phyloP scores from a whole-genome alignment of 352 stramenopile genomes.

The Phytophthora pinifolia region DNA sequence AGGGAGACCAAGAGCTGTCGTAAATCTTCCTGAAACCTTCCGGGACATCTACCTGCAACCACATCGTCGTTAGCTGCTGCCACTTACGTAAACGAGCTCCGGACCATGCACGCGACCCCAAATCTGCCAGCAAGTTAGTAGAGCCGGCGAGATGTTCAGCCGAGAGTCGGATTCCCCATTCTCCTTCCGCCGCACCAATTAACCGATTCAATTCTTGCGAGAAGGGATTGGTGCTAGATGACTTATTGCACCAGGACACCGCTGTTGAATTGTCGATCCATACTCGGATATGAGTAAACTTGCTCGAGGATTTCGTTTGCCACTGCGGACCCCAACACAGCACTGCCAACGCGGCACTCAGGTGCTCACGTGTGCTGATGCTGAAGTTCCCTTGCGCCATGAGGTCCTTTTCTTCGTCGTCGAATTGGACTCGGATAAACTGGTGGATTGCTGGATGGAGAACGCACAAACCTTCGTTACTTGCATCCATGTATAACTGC shows the following conservation, averaged over 20 bases:
- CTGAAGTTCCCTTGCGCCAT: conserved; percentile 4
- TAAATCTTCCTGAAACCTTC: neutral
- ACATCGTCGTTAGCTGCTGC: neutral
- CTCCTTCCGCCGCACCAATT: neutral
- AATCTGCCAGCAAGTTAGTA: neutral
- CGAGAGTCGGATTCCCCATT: neutral
- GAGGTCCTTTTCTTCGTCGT: conserved; percentile 6
- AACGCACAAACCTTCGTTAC: conserved; percentile 16
- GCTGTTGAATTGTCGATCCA: conserved; percentile 10
- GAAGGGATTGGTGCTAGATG: neutral
- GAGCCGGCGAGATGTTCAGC: neutral
- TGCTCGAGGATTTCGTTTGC: neutral
- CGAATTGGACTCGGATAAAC: conserved; percentile 16
- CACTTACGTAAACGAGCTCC: neutral
- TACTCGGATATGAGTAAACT: neutral
- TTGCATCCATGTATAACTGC: conserved; percentile 23
- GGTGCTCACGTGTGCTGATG: conserved; percentile 24
- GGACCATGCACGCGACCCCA: conserved; percentile 5
- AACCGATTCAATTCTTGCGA: conserved; percentile 8
- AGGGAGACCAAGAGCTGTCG: neutral
- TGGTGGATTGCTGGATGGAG: conserved; percentile 8
- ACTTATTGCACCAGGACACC: conserved; percentile 3
- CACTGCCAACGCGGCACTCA: conserved; percentile 1
- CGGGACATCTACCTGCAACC: neutral
- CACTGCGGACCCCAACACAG: neutral